Conservation (phyloP, 2,329 filamentous ascomycete species). For the Aspergillus fijiensis region DNA sequence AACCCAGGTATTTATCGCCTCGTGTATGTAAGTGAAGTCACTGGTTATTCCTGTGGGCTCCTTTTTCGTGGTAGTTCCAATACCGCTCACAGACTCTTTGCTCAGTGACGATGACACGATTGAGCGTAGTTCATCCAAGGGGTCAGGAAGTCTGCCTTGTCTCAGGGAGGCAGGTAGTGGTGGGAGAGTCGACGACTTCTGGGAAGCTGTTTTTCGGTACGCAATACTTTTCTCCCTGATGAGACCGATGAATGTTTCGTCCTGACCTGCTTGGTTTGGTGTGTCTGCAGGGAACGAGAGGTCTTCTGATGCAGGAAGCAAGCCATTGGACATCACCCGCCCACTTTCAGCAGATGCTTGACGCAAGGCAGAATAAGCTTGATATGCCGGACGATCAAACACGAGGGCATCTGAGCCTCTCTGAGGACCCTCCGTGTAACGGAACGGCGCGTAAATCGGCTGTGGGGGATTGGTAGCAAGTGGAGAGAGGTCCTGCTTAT, state of each 20-base stretch:
- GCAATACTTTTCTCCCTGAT: slow-evolving; percentile 47
- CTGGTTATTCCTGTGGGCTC: slow-evolving; percentile 39
- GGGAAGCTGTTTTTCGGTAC: slow-evolving; percentile 34
- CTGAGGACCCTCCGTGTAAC: slow-evolving; percentile 45
- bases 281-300: slow-evolving; percentile 20
- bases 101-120: slow-evolving; percentile 36
- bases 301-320: slow-evolving; percentile 18
- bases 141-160: slow-evolving; percentile 25
- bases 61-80: slow-evolving; percentile 33
- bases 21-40: slow-evolving; percentile 46
- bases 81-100: slow-evolving; percentile 35
- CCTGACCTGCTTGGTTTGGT: slow-evolving; percentile 32
- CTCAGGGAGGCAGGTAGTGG: slow-evolving; percentile 35
- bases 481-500: slow-evolving; percentile 28
- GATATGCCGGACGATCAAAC: slow-evolving; percentile 44
- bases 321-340: slow-evolving; percentile 42
- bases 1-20: slow-evolving; percentile 49
- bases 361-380: slow-evolving; percentile 50
- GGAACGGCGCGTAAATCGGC: slow-evolving; percentile 47
- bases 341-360: slow-evolving; percentile 47
- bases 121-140: slow-evolving; percentile 37
- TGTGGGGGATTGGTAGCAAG: slow-evolving; percentile 39
- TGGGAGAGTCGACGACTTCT: slow-evolving; percentile 26
- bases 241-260: slow-evolving; percentile 50
- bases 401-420: slow-evolving; percentile 40